Conservation (phyloP, 495 filamentous ascomycete genomes). For the Delitschia confertaspora region DNA sequence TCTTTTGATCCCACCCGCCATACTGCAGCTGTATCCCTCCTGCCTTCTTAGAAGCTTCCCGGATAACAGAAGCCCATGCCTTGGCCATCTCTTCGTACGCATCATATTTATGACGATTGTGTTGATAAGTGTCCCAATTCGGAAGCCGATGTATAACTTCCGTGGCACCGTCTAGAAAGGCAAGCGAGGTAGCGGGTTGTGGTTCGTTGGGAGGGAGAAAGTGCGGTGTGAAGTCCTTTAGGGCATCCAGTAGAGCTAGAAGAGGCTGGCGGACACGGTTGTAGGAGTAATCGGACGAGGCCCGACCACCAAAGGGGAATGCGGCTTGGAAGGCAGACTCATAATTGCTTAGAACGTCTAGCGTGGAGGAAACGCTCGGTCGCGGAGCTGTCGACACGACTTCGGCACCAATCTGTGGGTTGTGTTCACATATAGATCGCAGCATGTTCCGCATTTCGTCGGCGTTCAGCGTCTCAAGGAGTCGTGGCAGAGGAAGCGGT, state of each 20-base stretch:
- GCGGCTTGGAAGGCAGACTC: conserved; percentile 67
- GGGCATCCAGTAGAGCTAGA: conserved; percentile 70
- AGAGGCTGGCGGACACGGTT: conserved; percentile 82
- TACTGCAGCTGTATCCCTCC: conserved; percentile 87
- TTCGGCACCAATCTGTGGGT: conserved; percentile 72
- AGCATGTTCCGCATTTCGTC: conserved; percentile 74
- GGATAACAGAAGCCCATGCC: conserved; percentile 88
- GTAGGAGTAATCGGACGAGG: conserved; percentile 85
- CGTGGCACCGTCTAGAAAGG: conserved; percentile 80
- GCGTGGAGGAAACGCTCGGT: conserved; percentile 68
- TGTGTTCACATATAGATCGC: conserved; percentile 77
- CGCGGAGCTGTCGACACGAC: conserved; percentile 77
- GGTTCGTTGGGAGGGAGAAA: conserved; percentile 87
- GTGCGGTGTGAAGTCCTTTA: conserved; percentile 88
- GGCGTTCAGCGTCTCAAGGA: conserved; percentile 83
- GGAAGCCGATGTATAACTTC: conserved; percentile 83
- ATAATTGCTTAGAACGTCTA: conserved; percentile 73
- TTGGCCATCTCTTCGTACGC: conserved; percentile 92
- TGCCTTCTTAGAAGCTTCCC: conserved; percentile 81
- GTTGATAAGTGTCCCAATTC: conserved; percentile 72
- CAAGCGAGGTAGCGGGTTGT: conserved; percentile 67
- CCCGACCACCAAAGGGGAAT: conserved; percentile 75
- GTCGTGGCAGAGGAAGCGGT: conserved; percentile 68
- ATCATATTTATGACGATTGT: conserved; percentile 85
- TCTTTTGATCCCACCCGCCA: conserved; percentile 84